Evolutionary conservation across 139 green algal genomes (phyloP).

Genomic region (Ettlia oleoabundans): DNA sequence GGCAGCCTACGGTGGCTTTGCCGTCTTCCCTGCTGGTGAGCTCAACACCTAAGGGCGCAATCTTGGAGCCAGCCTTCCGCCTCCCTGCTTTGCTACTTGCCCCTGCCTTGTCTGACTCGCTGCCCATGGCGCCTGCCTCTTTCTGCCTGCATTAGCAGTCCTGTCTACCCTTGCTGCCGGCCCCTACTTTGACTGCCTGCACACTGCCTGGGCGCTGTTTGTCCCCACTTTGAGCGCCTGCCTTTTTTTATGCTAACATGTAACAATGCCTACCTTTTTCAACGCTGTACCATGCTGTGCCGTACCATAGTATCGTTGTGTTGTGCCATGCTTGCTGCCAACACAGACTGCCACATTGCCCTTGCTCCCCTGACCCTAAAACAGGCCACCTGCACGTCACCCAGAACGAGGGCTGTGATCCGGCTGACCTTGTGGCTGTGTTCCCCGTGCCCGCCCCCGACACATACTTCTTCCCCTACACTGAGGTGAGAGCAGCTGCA

Average conservation of each 20-base stretch:
- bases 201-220: no score
- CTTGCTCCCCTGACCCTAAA: neutral
- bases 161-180: no score
- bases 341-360: no score
- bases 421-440: neutral
- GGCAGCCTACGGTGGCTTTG: neutral
- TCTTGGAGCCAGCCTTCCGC: neutral
- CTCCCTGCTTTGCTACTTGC: neutral
- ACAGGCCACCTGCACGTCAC: slow-evolving; percentile 21
- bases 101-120: neutral
- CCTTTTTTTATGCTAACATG: no score
- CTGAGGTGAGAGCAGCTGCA: no score
- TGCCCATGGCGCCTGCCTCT: neutral
- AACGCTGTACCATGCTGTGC: no score
- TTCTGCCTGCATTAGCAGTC: neutral
- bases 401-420: neutral
- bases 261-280: no score
- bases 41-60: no score
- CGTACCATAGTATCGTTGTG: no score
- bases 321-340: no score
- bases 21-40: neutral
- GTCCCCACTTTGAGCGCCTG: no score
- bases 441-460: neutral
- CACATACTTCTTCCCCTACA: neutral
- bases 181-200: no score